phyloP scores from a whole-genome alignment of 768 basidiomycete species.

The Lepiota venenata region DNA sequence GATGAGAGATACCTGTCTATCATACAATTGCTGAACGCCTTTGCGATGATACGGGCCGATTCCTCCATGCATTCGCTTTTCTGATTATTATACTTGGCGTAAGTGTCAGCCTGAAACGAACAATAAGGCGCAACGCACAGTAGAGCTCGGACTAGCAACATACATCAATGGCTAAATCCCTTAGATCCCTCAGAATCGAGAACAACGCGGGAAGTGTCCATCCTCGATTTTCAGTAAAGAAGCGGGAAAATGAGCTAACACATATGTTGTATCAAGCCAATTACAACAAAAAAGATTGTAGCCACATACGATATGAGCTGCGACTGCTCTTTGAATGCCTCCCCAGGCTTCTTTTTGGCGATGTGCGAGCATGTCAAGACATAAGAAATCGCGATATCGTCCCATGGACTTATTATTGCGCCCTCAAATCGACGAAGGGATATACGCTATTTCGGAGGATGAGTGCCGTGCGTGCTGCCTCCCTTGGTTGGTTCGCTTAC shows the following conservation, averaged over 20 bases:
- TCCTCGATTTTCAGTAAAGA: slow-evolving; percentile 74
- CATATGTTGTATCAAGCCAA: neutral
- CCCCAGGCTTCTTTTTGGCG: slow-evolving; percentile 59
- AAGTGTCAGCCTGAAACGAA: slow-evolving; percentile 51
- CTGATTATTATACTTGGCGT: slow-evolving; percentile 53
- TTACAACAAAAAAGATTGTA: neutral
- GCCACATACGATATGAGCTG: slow-evolving; percentile 68
- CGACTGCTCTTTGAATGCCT: slow-evolving; percentile 81
- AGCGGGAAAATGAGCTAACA: slow-evolving; percentile 68
- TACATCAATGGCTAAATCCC: slow-evolving; percentile 86
- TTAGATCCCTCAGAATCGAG: slow-evolving; percentile 73
- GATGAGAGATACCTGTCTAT: slow-evolving; percentile 51
- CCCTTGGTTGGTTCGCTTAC: slow-evolving; percentile 20
- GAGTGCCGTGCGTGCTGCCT: neutral
- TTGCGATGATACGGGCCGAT: slow-evolving; percentile 81
- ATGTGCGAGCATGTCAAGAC: slow-evolving; percentile 71
- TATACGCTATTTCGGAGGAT: slow-evolving; percentile 26
- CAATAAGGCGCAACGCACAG: neutral
- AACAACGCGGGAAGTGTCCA: slow-evolving; percentile 88
- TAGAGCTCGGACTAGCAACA: slow-evolving; percentile 6
- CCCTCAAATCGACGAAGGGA: slow-evolving; percentile 51
- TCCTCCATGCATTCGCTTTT: slow-evolving; percentile 78
- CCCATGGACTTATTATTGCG: slow-evolving; percentile 73
- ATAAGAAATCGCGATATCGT: slow-evolving; percentile 83
- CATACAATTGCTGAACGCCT: slow-evolving; percentile 87